Conservation (phyloP, 106 monocot species). For the Platanthera zijinensis region DNA sequence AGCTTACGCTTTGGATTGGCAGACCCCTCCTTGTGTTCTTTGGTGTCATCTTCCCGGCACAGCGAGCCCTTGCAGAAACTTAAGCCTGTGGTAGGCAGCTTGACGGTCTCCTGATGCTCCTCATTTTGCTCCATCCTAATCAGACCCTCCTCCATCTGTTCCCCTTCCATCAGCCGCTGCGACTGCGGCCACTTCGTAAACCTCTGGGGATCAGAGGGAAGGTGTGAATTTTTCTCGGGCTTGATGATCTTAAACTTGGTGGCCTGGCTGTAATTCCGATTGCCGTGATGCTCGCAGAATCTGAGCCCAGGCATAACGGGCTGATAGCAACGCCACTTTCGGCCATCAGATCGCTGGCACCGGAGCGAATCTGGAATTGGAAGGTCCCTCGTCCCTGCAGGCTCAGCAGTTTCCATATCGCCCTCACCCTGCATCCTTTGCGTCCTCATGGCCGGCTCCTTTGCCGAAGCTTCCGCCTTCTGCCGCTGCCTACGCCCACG, state of each 20-base stretch:
- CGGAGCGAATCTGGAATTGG: slow-evolving; percentile 9
- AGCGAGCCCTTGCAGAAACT: background rate
- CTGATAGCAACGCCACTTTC: slow-evolving; percentile 34
- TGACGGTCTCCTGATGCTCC: background rate
- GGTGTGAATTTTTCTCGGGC: background rate
- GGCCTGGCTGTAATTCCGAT: background rate
- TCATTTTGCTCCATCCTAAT: background rate
- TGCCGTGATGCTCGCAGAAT: slow-evolving; percentile 36
- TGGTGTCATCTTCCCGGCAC: background rate
- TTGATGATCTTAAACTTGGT: background rate
- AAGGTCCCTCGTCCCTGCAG: slow-evolving; percentile 6
- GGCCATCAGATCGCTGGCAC: slow-evolving; percentile 38
- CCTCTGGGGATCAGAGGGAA: background rate
- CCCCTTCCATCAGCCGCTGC: background rate
- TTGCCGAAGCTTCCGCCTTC: background rate
- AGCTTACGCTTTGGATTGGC: background rate
- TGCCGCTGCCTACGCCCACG: background rate
- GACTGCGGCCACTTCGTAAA: background rate
- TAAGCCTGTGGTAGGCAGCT: background rate
- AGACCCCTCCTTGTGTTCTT: background rate
- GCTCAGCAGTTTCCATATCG: background rate
- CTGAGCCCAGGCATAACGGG: slow-evolving; percentile 10
- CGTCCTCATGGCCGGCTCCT: background rate
- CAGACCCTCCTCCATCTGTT: background rate
- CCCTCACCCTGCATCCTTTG: background rate